Evolutionary conservation across 768 basidiomycete genomes (phyloP).

Genomic region (Hericium alpestre): DNA sequence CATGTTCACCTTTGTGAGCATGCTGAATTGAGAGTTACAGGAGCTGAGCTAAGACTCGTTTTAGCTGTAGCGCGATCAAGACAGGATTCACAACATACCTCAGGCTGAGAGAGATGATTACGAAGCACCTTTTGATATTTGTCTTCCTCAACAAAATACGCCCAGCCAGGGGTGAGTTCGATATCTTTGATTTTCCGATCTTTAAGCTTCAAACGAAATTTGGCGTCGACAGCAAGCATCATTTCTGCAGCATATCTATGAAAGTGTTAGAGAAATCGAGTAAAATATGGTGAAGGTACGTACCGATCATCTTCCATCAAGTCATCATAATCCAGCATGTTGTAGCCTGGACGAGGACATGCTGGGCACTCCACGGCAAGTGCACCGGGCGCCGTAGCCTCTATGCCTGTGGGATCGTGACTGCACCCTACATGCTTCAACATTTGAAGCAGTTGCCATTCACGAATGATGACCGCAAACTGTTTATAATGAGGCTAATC

Average conservation of each 20-base stretch:
- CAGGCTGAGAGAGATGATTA: not conserved
- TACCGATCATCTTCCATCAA: too few relatives aligned
- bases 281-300: too few relatives aligned
- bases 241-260: too few relatives aligned
- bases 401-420: not conserved
- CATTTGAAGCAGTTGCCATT: slow-evolving; percentile 1
- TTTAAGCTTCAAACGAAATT: slow-evolving; percentile 5
- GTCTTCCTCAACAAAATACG: not conserved
- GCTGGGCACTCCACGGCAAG: slow-evolving; percentile 5
- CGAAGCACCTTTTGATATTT: not conserved
- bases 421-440: slow-evolving; percentile 1
- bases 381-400: not conserved
- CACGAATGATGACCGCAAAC: not conserved
- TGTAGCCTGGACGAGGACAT: slow-evolving; percentile 7
- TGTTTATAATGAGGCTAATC: not conserved
- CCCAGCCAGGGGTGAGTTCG: not conserved
- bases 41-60: not conserved
- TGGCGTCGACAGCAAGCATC: slow-evolving; percentile 13
- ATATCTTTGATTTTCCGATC: not conserved
- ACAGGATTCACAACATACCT: not conserved
- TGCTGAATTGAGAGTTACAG: not conserved
- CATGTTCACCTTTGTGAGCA: not conserved
- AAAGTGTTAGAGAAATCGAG: too few relatives aligned
- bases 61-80: not conserved
- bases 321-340: not conserved